Evolutionary conservation across 805 yeast genomes (phyloP).

Genomic region (Saccharomyces eubayanus): DNA sequence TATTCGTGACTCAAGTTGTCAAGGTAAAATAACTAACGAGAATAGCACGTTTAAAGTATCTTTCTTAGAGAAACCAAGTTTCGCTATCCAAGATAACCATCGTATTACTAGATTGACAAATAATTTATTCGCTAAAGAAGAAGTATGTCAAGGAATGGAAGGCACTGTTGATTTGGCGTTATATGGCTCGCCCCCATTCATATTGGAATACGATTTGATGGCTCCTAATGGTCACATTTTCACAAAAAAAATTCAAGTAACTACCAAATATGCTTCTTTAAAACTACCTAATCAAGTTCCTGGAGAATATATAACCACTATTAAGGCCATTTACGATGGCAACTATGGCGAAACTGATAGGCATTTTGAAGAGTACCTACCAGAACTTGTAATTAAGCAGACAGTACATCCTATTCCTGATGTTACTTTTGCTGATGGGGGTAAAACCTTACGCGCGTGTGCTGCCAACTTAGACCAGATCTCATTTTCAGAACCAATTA

Average conservation of each 20-base stretch:
- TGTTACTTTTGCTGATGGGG: constrained; percentile 41
- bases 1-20: constrained; percentile 45
- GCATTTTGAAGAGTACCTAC: constrained; percentile 7
- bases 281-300: constrained; percentile 36
- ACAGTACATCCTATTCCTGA: constrained; percentile 55
- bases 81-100: constrained; percentile 32
- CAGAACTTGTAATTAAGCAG: constrained; percentile 39
- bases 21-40: constrained; percentile 36
- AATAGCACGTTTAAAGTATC: constrained; percentile 33
- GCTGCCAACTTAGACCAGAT: constrained; percentile 32
- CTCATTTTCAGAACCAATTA: constrained; percentile 40
- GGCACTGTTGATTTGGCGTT: constrained; percentile 43
- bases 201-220: constrained; percentile 55
- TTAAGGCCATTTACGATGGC: constrained; percentile 58
- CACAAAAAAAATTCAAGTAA: constrained; percentile 38
- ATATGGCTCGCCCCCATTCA: constrained; percentile 57
- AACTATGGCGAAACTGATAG: constrained; percentile 42
- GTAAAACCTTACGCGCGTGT: constrained; percentile 46
- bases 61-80: constrained; percentile 40
- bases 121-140: constrained; percentile 28
- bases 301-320: constrained; percentile 56
- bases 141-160: constrained; percentile 43
- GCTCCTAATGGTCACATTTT: constrained; percentile 45
- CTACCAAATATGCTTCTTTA: constrained; percentile 43
- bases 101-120: constrained; percentile 19